Conservation (phyloP, 2,329 filamentous ascomycete genomes). For the Emmonsia crescens region DNA sequence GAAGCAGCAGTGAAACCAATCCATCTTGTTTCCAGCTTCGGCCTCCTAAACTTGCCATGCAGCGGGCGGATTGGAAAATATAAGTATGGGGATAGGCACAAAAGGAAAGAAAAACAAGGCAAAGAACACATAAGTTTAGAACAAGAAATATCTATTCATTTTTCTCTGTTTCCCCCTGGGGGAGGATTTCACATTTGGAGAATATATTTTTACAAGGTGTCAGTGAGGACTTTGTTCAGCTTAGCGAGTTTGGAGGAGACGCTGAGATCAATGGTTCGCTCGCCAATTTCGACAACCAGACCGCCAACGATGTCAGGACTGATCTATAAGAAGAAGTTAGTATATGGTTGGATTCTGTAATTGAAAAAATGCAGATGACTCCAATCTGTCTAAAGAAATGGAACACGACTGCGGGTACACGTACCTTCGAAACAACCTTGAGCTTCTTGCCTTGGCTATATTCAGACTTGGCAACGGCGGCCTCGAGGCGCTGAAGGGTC, state of each 20-base stretch:
- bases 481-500: slow-evolving; percentile 76
- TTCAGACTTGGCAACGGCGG: slow-evolving; percentile 76
- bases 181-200: background rate
- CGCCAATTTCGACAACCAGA: slow-evolving; percentile 89
- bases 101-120: background rate
- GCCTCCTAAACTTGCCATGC: background rate
- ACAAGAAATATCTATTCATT: slow-evolving; percentile 2
- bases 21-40: background rate
- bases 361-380: background rate
- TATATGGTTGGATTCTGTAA: slow-evolving; percentile 3
- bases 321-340: slow-evolving; percentile 45
- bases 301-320: slow-evolving; percentile 92
- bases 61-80: background rate
- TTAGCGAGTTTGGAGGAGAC: slow-evolving; percentile 90
- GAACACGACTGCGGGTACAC: slow-evolving; percentile 15
- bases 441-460: slow-evolving; percentile 93
- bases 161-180: background rate
- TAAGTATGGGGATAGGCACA: background rate
- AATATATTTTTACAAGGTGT: slow-evolving; percentile 67
- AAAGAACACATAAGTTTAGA: background rate
- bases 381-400: slow-evolving; percentile 2
- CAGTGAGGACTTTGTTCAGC: slow-evolving; percentile 98
- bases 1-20: background rate
- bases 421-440: slow-evolving; percentile 85
- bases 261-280: slow-evolving; percentile 95